A percentile compares a stretch with the other conserved stretches of the same genome.
Evolutionary conservation across 73 alveolate species (phyloP).

Genomic region (Blepharisma japonicum): DNA sequence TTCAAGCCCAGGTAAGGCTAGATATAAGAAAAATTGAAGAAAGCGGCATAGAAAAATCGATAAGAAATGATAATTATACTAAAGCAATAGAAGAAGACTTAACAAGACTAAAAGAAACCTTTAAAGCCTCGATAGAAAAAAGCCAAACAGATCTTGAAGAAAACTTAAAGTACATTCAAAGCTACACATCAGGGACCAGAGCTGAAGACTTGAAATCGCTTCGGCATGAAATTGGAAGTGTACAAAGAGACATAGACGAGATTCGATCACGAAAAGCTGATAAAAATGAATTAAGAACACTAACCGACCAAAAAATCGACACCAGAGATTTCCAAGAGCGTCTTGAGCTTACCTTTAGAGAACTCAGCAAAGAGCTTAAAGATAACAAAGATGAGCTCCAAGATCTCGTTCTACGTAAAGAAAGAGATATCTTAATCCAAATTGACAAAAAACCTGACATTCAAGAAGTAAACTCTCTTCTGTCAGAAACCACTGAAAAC

Average conservation of each 20-base stretch:
- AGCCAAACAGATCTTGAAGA: conserved; percentile 27
- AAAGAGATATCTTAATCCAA: background rate
- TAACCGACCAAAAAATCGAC: background rate
- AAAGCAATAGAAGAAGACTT: conserved; percentile 32
- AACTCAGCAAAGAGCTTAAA: background rate
- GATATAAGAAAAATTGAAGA: conserved; percentile 35
- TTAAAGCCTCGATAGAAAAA: conserved; percentile 23
- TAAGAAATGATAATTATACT: conserved; percentile 24
- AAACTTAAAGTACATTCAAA: too few relatives aligned
- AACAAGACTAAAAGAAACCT: conserved; percentile 29
- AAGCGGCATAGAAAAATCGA: background rate
- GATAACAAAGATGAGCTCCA: background rate
- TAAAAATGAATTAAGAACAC: background rate
- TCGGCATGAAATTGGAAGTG: too few relatives aligned
- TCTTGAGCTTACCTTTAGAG: conserved; percentile 7
- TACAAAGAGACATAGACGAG: too few relatives aligned
- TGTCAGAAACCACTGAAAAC: background rate
- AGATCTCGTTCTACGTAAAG: background rate
- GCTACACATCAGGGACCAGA: too few relatives aligned
- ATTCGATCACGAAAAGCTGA: too few relatives aligned
- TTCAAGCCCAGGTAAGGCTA: conserved; percentile 2
- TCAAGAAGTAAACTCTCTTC: background rate
- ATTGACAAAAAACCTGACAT: conserved; percentile 16
- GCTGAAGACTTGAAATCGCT: too few relatives aligned
- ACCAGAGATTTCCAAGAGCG: background rate